Base-by-base conservation (phyloP, 306 rosid genomes). In the Rosa persica region DNA sequence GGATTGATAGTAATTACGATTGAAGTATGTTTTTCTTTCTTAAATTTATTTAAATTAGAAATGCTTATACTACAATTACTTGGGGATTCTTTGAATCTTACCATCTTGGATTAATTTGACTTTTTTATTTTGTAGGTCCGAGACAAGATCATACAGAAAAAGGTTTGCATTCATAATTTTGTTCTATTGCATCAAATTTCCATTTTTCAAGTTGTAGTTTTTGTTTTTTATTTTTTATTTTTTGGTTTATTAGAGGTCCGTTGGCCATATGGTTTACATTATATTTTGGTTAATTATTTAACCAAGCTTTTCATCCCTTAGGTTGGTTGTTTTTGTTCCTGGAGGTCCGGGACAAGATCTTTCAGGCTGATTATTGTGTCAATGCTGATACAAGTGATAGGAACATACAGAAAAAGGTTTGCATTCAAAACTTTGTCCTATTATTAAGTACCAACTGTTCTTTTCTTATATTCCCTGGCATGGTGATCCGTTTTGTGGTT, bases 381-480 rank as follows among this genome's bases (percentile, higher is more conserved):
- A 97, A 94, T 44, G 96, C 86, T 78, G 98, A 94, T 81, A 89
- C 84, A 42, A 90, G 90, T 44, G 97, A 94, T 74, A 81, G 98
- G 85, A 94, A 89, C 87, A 94, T 94, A 78, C 97, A 94, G 82
- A 94, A 94, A 82, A 94, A 94, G 94, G 97, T 91, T 20, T 11
- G 52, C 23, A 22, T 71, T 72, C 42, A 10, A 66, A 75, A 58
- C 17, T 44, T 46, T 44, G 68, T 13, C 55, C 68, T 25, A n/a
- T n/a, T n/a, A n/a, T n/a, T n/a, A n/a, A n/a, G n/a, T n/a, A n/a
- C n/a, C n/a, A n/a, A n/a, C n/a, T n/a, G n/a, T n/a, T n/a, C n/a
- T n/a, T n/a, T n/a, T n/a, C n/a, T n/a, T n/a, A n/a, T n/a, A n/a
- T n/a, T n/a, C n/a, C n/a, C n/a, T n/a, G n/a, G n/a, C n/a, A n/a